A percentile compares a stretch with the other conserved stretches of the same genome.
phyloP scores from a whole-genome alignment of 257 asterid species.

The Gardenia jasminoides region DNA sequence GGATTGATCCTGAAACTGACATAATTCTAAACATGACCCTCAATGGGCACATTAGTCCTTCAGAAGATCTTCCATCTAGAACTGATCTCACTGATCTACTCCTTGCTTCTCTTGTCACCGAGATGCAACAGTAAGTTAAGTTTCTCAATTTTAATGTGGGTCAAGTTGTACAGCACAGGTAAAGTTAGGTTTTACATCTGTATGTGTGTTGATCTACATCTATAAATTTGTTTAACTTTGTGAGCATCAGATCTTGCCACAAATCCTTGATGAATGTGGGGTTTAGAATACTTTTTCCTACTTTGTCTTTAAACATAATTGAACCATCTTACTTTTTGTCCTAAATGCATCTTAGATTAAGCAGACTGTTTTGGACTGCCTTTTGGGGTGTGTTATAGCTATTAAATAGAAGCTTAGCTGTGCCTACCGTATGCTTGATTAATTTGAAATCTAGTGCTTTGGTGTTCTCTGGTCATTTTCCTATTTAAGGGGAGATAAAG shows the following conservation, averaged over 20 bases:
- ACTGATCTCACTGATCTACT: constrained; percentile 5
- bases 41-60: background rate
- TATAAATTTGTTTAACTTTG: background rate
- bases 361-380: background rate
- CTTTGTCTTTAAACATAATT: background rate
- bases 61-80: constrained; percentile 4
- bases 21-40: background rate
- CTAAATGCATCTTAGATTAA: background rate
- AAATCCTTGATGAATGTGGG: background rate
- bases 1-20: background rate
- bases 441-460: background rate
- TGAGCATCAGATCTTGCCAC: background rate
- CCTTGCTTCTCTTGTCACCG: background rate
- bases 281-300: background rate
- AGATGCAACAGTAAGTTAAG: constrained; percentile 3
- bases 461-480: background rate
- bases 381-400: background rate
- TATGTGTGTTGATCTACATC: background rate
- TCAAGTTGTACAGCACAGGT: background rate
- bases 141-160: background rate
- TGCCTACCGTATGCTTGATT: background rate
- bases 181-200: background rate
- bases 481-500: background rate
- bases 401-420: background rate
- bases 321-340: background rate